These are phyloP conservation scores for Penicillium verhagenii DNA, from an alignment of 495 filamentous ascomycete genomes.

Conservation along the genomic window DNA sequence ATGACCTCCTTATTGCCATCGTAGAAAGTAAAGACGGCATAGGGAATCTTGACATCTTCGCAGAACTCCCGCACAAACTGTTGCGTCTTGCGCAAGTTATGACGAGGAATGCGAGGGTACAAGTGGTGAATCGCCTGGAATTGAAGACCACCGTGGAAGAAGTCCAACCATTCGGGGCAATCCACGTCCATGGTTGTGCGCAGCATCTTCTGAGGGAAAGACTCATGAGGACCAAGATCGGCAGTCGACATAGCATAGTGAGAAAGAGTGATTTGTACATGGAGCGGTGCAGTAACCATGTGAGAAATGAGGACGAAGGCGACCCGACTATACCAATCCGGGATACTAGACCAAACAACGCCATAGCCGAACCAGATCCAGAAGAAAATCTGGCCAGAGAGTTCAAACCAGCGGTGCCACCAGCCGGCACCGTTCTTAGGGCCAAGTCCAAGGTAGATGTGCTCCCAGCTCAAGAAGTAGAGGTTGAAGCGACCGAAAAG, in stretches of 20 bases:
- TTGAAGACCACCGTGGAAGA: constrained; percentile 85
- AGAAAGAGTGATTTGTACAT: constrained; percentile 89
- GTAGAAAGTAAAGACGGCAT: constrained; percentile 83
- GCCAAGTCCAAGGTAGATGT: constrained; percentile 65
- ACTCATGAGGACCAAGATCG: constrained; percentile 76
- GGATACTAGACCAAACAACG: constrained; percentile 68
- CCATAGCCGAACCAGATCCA: constrained; percentile 88
- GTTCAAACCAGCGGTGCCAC: constrained; percentile 82
- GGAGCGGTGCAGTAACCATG: constrained; percentile 74
- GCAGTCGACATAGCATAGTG: constrained; percentile 92
- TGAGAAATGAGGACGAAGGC: constrained; percentile 78
- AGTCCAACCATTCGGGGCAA: constrained; percentile 86
- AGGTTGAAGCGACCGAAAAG: constrained; percentile 83
- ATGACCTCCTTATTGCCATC: constrained; percentile 85
- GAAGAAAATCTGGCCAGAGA: constrained; percentile 74
- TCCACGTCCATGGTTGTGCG: constrained; percentile 94
- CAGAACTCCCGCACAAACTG: constrained; percentile 82
- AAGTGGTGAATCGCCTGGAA: constrained; percentile 91
- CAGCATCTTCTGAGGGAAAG: constrained; percentile 88
- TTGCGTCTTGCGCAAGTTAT: constrained; percentile 80
- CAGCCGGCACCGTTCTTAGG: constrained; percentile 73
- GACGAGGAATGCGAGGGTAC: constrained; percentile 79
- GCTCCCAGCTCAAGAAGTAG: constrained; percentile 73
- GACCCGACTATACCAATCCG: constrained; percentile 62
- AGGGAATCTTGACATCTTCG: constrained; percentile 78